Percentiles rank a stretch among this genome's conserved stretches.
phyloP scores from a whole-genome alignment of 768 basidiomycete species.

The Mycena indigotica region DNA sequence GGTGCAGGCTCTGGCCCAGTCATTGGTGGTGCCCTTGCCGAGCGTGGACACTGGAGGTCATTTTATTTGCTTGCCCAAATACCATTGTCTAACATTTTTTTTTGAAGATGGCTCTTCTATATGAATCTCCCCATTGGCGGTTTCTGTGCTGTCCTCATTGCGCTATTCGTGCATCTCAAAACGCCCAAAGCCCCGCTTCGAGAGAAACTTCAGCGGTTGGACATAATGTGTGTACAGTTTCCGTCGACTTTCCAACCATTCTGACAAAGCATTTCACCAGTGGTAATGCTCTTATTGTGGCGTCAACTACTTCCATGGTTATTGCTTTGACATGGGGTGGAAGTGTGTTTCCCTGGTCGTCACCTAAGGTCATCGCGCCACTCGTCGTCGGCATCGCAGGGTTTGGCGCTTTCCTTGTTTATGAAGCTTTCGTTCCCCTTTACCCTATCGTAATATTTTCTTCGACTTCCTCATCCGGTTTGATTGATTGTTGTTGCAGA shows the following conservation, averaged over 20 bases:
- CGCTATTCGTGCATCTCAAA: constrained; percentile 29
- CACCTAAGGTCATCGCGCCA: constrained; percentile 41
- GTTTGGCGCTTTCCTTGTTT: constrained; percentile 39
- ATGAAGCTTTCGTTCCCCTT: constrained; percentile 37
- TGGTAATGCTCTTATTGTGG: constrained; percentile 45
- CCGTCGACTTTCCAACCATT: neutral
- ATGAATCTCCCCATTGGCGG: constrained; percentile 2
- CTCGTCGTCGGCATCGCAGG: constrained; percentile 44
- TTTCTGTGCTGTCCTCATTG: neutral
- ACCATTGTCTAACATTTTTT: no score
- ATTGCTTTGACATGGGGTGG: constrained; percentile 55
- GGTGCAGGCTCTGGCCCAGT: constrained; percentile 34
- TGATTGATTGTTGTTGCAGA: no score
- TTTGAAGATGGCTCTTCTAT: constrained; percentile 46
- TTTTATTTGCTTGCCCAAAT: no score
- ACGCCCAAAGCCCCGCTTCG: constrained; percentile 34
- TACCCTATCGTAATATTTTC: constrained; percentile 26
- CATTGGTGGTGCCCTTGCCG: constrained; percentile 37
- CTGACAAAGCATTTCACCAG: constrained; percentile 21
- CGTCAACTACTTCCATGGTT: constrained; percentile 35
- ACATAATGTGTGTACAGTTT: constrained; percentile 44
- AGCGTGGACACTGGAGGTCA: constrained; percentile 37
- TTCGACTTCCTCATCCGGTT: no score
- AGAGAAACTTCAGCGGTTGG: constrained; percentile 41
- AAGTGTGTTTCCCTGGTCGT: constrained; percentile 43